Conservation (phyloP, 352 stramenopile genomes). For the Pythium myriotylum region DNA sequence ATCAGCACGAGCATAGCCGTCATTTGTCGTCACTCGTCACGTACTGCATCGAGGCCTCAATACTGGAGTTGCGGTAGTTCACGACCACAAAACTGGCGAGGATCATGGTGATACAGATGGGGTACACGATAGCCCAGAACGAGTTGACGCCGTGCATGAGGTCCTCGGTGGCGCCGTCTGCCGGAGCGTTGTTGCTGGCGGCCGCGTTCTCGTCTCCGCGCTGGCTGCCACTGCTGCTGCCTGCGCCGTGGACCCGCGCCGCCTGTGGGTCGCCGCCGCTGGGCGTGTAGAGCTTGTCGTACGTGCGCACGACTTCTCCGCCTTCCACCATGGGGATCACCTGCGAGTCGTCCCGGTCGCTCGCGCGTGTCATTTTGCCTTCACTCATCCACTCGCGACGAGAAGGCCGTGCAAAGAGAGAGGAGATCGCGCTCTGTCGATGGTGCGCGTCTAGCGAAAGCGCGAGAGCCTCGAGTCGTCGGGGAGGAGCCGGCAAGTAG, state of each 20-base stretch:
- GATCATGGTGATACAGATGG: constrained; percentile 84
- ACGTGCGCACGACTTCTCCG: constrained; percentile 26
- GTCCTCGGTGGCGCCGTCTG: constrained; percentile 50
- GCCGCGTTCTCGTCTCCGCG: neutral
- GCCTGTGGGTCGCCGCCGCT: constrained; percentile 23
- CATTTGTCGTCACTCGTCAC: constrained; percentile 5
- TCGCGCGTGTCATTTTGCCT: constrained; percentile 13
- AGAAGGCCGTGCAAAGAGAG: constrained; percentile 2
- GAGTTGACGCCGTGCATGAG: constrained; percentile 89
- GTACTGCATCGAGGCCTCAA: constrained; percentile 81
- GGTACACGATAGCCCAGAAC: constrained; percentile 86
- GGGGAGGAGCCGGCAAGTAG: neutral
- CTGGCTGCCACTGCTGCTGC: constrained; percentile 9
- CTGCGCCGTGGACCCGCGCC: constrained; percentile 8
- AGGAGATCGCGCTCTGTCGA: neutral
- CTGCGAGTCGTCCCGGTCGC: constrained; percentile 23
- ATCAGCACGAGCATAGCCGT: constrained; percentile 1
- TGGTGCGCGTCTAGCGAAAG: neutral
- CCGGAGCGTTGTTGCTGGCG: neutral
- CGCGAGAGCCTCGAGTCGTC: neutral
- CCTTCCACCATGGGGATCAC: constrained; percentile 42
- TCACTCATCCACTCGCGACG: constrained; percentile 8
- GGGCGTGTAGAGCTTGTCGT: constrained; percentile 71
- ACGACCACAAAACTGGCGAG: constrained; percentile 80
- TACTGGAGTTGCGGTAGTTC: constrained; percentile 79